Conservation (phyloP, 2,329 filamentous ascomycete genomes). For the Aspergillaceae sp. region DNA sequence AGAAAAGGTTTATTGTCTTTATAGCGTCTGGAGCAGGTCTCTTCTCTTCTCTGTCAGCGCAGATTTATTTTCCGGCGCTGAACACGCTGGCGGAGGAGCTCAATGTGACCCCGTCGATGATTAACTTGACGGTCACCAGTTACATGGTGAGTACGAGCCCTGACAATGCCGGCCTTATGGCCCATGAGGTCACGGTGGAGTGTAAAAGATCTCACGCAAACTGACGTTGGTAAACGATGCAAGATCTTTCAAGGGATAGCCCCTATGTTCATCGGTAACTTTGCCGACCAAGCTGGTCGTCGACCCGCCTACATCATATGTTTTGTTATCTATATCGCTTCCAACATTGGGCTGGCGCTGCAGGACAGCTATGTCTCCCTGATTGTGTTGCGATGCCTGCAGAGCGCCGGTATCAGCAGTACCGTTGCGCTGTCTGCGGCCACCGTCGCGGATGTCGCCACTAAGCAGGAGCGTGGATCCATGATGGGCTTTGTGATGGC, state of each 20-base stretch:
- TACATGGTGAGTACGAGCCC: slow-evolving; percentile 16
- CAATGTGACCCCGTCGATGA: slow-evolving; percentile 15
- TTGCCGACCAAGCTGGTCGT: slow-evolving; percentile 38
- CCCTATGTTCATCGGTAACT: slow-evolving; percentile 38
- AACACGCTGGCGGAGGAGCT: slow-evolving; percentile 20
- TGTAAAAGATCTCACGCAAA: background rate
- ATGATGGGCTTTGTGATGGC: slow-evolving; percentile 27
- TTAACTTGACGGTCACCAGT: slow-evolving; percentile 26
- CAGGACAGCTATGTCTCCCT: slow-evolving; percentile 29
- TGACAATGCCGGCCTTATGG: background rate
- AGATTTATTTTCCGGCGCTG: slow-evolving; percentile 35
- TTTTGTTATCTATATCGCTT: slow-evolving; percentile 32
- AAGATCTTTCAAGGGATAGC: slow-evolving; percentile 42
- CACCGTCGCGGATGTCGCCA: slow-evolving; percentile 30
- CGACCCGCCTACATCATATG: slow-evolving; percentile 38
- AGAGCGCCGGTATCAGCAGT: slow-evolving; percentile 31
- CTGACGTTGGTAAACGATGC: slow-evolving; percentile 1
- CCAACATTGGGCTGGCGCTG: slow-evolving; percentile 32
- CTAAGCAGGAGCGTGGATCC: slow-evolving; percentile 27
- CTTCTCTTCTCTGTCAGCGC: slow-evolving; percentile 31
- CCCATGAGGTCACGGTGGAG: no score
- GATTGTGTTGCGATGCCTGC: slow-evolving; percentile 31
- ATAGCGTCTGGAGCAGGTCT: slow-evolving; percentile 30
- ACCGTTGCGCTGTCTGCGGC: slow-evolving; percentile 30
- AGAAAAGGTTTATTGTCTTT: slow-evolving; percentile 25